Evolutionary conservation across 306 rosid genomes (phyloP).

Genomic region (Quercus wislizeni): DNA sequence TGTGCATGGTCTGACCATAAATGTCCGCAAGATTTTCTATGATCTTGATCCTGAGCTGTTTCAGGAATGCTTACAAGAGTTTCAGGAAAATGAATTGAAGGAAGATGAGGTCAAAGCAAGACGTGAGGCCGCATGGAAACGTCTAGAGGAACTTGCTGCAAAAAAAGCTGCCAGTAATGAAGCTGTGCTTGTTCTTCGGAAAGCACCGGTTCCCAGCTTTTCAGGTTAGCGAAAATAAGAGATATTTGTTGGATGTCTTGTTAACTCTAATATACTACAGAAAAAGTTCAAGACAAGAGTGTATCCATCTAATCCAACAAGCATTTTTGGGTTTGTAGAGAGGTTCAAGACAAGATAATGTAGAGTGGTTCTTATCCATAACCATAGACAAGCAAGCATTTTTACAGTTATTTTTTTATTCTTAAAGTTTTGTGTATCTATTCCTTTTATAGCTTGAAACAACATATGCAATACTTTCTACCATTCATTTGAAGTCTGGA

Average conservation of each 20-base stretch:
- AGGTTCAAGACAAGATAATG: neutral
- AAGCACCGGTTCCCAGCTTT: slow-evolving; percentile 9
- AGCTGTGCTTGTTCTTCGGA: slow-evolving; percentile 38
- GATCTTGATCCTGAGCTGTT: slow-evolving; percentile 69
- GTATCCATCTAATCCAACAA: too few species aligned
- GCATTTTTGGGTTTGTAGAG: neutral
- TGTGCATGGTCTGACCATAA: slow-evolving; percentile 72
- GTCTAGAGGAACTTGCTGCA: slow-evolving; percentile 62
- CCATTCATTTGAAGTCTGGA: neutral
- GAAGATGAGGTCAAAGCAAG: slow-evolving; percentile 40
- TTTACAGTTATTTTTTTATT: neutral
- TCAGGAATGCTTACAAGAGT: slow-evolving; percentile 60
- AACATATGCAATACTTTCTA: neutral
- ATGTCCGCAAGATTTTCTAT: slow-evolving; percentile 61
- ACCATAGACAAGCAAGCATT: neutral
- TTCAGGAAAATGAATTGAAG: slow-evolving; percentile 55
- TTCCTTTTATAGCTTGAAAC: neutral
- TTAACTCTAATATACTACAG: neutral
- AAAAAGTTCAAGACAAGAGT: neutral
- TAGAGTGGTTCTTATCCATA: neutral
- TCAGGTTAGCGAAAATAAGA: neutral
- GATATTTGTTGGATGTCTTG: neutral
- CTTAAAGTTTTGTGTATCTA: neutral
- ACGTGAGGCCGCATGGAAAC: slow-evolving; percentile 68
- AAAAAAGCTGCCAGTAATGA: slow-evolving; percentile 50